phyloP scores from a whole-genome alignment of 305 asterid species.

The Coffea humblotiana region DNA sequence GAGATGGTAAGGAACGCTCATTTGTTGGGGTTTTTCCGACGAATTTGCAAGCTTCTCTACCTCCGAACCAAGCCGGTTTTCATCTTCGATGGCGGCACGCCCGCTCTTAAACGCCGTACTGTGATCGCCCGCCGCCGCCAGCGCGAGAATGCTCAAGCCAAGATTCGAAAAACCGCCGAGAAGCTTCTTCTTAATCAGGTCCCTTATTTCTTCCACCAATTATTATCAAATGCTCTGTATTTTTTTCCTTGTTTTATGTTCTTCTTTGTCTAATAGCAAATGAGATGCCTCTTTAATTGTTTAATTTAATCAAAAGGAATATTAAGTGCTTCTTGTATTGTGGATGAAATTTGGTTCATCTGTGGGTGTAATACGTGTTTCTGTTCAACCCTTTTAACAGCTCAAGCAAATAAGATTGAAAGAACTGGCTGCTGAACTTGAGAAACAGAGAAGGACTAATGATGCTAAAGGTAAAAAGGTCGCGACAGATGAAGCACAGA shows the following conservation, averaged over 20 bases:
- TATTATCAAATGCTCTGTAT: no score
- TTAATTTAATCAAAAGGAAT: background rate
- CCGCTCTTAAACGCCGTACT: slow-evolving; percentile 92
- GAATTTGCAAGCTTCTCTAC: slow-evolving; percentile 89
- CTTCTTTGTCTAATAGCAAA: background rate
- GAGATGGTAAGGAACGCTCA: slow-evolving; percentile 97
- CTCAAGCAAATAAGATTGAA: slow-evolving; percentile 78
- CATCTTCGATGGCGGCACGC: slow-evolving; percentile 94
- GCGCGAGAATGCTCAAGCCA: slow-evolving; percentile 96
- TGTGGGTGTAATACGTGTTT: background rate
- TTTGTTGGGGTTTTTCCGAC: slow-evolving; percentile 82
- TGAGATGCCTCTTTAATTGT: background rate
- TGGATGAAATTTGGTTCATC: background rate
- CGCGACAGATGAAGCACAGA: slow-evolving; percentile 33
- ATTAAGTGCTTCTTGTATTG: background rate
- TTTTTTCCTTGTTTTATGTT: no score
- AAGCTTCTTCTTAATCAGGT: slow-evolving; percentile 93
- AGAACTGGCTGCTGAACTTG: slow-evolving; percentile 70
- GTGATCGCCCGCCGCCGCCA: slow-evolving; percentile 95
- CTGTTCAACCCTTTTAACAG: slow-evolving; percentile 31
- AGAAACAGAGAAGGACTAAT: slow-evolving; percentile 64
- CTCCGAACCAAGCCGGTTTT: slow-evolving; percentile 93
- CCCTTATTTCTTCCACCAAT: background rate
- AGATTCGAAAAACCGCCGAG: slow-evolving; percentile 96
- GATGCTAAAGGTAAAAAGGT: slow-evolving; percentile 60